Base-by-base conservation (phyloP, 2,329 filamentous ascomycete genomes). In the Lasiodiplodia sp. region DNA sequence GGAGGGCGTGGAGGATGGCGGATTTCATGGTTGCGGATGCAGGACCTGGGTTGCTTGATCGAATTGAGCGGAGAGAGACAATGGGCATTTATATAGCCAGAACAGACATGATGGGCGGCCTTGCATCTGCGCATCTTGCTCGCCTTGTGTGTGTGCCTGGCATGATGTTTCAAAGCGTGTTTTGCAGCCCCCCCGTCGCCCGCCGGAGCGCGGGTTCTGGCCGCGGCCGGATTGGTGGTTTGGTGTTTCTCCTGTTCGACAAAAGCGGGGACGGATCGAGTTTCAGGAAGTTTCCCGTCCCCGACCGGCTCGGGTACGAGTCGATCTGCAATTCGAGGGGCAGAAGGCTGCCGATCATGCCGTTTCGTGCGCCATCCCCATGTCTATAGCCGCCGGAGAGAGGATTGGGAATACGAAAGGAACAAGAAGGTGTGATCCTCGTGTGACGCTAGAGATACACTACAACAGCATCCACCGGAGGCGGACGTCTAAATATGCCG, bases 181-280 rank as follows among this genome's bases (percentile, higher is more conserved):
- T 60, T 60, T 49, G 57, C 25, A 62, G 18, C 28, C 1, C 16
- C 44, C 28, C 14, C 18, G 44, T 12, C 28, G 60, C 60, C 60
- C 60, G 47, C 60, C 60, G 60, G 60, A 64, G 60, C 11, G n/a
- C 11, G n/a, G 28, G 6, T 25, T 52, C 47, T 11, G 16, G 3
- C 4, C 11, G 37, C 8, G 28, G 56, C 34, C 14, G 47, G 60
- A 64, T 64, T 64, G 60, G 60, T 64, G 60, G 31, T 64, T 64
- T 64, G 60, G 51, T 62, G 60, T 64, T 52, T 64, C 60, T 64
- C 60, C 60, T 62, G 40, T 52, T 44, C 44, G 58, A 51, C 58
- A 63, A 63, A 63, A 63, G 58, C 58, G 44, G 58, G 40, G 58
- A 51, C 11, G 14, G 58, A 16, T 4, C 28, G 44, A 28, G 58